Evolutionary conservation across 352 stramenopile genomes (phyloP), one percentile per base, ranked within the genome.

Genomic region (Pythium brachiatum): DNA sequence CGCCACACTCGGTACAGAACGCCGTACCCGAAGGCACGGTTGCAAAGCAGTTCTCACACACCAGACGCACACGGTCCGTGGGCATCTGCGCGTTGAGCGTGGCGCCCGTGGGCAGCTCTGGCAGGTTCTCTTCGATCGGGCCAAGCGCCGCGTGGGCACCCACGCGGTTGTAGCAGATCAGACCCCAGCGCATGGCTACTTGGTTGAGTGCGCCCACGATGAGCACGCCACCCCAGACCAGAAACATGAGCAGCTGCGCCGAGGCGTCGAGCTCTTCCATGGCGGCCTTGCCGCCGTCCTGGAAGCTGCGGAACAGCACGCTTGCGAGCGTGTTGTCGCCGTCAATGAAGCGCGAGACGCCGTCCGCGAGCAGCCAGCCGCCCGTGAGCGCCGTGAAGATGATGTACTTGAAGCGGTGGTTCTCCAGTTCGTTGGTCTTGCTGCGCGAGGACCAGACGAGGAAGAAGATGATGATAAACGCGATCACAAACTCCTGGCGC

Each of bases 321-420:
- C 60, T 74, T 0, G 87, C 86, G 16, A 95, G 79, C 43, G 88
- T 75, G 1, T 70, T 71, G 11, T 66, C 53, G 70, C 18, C 20
- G 41, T 84, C 81, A 0, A 91, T 61, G 38, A 95, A 75, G n/a
- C 85, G 79, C 2, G 81, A 89, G 5, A 95, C 70, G 23, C 76
- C 87, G 59, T 95, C 87, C 0, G 79, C 64, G 0, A 86, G 74
- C 66, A 95, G 66, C 87, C 87, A 95, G 38, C 85, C 85, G 51
- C 87, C 87, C 0, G 77, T 78, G 25, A 91, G 63, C 7, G 78
- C 67, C 29, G 83, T 83, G 48, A 95, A 89, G n/a, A 93, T 7
- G 2, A 94, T 76, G 61, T 95, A 95, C 74, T 95, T 95, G 77
- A 95, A 90, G 16, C 87, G 85, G 73, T 95, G 87, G 76, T 91